Conservation (phyloP, 495 filamentous ascomycete genomes). For the Penicillium diatomitis region DNA sequence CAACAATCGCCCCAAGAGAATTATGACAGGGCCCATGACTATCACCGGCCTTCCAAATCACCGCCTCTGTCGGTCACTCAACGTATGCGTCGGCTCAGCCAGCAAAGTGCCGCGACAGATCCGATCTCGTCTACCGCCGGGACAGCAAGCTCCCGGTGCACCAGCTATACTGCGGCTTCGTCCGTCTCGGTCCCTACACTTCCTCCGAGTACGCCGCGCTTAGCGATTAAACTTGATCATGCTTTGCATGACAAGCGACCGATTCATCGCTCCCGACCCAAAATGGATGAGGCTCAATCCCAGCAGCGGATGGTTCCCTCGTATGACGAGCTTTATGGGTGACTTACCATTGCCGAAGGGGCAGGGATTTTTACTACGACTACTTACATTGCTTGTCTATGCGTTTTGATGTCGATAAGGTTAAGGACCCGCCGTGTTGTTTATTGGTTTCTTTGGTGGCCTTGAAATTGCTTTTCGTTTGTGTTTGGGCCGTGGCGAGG, state of each 20-base stretch:
- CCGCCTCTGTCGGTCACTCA: conserved; percentile 35
- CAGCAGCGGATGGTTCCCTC: conserved; percentile 33
- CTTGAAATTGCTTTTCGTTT: not conserved
- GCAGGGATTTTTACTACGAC: too few relatives aligned
- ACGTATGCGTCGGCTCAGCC: conserved; percentile 35
- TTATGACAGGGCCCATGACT: conserved; percentile 9
- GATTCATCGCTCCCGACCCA: conserved; percentile 14
- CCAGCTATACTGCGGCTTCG: conserved; percentile 29
- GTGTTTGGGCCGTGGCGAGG: not conserved
- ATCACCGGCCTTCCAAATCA: conserved; percentile 24
- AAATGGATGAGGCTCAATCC: conserved; percentile 11
- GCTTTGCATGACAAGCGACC: conserved; percentile 19
- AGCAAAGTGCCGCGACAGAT: conserved; percentile 25
- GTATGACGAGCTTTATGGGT: conserved; percentile 39
- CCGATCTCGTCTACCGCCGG: conserved; percentile 17
- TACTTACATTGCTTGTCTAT: too few relatives aligned
- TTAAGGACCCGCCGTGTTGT: not conserved
- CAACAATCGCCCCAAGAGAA: conserved; percentile 3
- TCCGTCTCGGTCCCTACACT: conserved; percentile 22
- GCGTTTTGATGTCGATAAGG: too few relatives aligned
- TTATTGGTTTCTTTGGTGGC: conserved; percentile 3
- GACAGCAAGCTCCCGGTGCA: conserved; percentile 28
- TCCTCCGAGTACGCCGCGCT: conserved; percentile 22
- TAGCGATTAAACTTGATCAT: conserved; percentile 6
- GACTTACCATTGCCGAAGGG: conserved; percentile 1